Evolutionary conservation across 495 filamentous ascomycete species (phyloP), one percentile per base, ranked within the genome.

Genomic region (Lepidopterella palustris): DNA sequence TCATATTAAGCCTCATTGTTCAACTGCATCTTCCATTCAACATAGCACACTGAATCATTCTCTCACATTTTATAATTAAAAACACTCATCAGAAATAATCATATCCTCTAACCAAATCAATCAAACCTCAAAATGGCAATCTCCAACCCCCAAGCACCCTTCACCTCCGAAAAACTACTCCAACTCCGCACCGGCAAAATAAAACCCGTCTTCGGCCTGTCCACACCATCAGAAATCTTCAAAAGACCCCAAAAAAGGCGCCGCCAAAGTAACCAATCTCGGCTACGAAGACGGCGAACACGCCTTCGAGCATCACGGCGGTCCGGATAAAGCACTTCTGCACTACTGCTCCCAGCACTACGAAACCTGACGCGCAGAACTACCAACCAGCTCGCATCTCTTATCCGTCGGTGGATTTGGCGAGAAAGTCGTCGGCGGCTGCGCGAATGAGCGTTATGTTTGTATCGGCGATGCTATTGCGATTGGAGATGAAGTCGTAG

Each of bases 271-370:
- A 55, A 69, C 71, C 15, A 70, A 63, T 25, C 49, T 73, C 6
- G 82, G 82, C 1, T 70, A 82, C 20, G 74, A 77, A 24, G 73
- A 71, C 53, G 82, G 84, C 58, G 81, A 83, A 64, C 81, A 83
- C 47, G 81, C 81, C 60, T 73, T 72, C 5, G 77, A 75, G 0
- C 79, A 78, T 45, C 82, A 84, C 58, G 79, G 80, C 32, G 79
- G 79, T 0, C 57, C 61, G 0, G 81, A 84, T 54, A 82, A 82
- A 64, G 81, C 82, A 1, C 71, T 84, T 27, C 79, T 82, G 55
- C 80, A 79, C 35, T 84, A 83, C 58, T 81, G 74, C 70, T 76
- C 73, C 15, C 64, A 74, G 0, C 81, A 83, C 66, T 84, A 84
- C 67, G 42, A 69, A 0, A n/a, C 47, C 8, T 82, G 80, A 78